Evolutionary conservation across 1,139 yeast genomes (phyloP).

Genomic region (Yamadazyma trypodendri): DNA sequence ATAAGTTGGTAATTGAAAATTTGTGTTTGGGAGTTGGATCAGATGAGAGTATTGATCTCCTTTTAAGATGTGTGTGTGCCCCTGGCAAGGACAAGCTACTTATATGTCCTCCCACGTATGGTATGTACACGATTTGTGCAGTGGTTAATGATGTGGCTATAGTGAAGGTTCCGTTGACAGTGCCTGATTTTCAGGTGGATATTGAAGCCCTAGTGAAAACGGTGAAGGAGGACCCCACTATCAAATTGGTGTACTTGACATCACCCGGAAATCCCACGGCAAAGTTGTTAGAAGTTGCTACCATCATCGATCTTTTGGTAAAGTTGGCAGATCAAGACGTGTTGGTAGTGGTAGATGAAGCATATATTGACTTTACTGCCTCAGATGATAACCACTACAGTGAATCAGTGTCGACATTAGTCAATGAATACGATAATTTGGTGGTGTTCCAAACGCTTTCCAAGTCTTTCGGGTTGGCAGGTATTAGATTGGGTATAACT

Average conservation of each 20-base stretch:
- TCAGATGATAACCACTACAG: constrained; percentile 15
- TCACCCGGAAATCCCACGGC: constrained; percentile 99
- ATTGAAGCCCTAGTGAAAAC: constrained; percentile 53
- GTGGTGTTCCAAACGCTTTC: constrained; percentile 91
- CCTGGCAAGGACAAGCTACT: constrained; percentile 84
- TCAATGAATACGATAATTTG: constrained; percentile 75
- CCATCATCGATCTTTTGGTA: constrained; percentile 51
- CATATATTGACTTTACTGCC: constrained; percentile 83
- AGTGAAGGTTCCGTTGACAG: constrained; percentile 62
- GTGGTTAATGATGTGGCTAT: constrained; percentile 81
- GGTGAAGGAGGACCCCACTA: constrained; percentile 53
- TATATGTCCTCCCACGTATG: constrained; percentile 94
- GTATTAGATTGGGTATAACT: constrained; percentile 84
- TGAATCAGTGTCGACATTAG: constrained; percentile 77
- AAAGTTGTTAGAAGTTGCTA: constrained; percentile 48
- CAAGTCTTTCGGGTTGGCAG: constrained; percentile 94
- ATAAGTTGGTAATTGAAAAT: constrained; percentile 58
- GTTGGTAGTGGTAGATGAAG: constrained; percentile 86
- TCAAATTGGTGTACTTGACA: constrained; percentile 81
- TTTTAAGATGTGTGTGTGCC: constrained; percentile 78
- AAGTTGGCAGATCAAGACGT: constrained; percentile 63
- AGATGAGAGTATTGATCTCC: constrained; percentile 90
- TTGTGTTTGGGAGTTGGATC: constrained; percentile 95
- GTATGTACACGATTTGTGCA: constrained; percentile 94
- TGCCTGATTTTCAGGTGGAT: constrained; percentile 65